phyloP scores from a whole-genome alignment of 1,284 basidiomycete species.

The Vanrija sp. region DNA sequence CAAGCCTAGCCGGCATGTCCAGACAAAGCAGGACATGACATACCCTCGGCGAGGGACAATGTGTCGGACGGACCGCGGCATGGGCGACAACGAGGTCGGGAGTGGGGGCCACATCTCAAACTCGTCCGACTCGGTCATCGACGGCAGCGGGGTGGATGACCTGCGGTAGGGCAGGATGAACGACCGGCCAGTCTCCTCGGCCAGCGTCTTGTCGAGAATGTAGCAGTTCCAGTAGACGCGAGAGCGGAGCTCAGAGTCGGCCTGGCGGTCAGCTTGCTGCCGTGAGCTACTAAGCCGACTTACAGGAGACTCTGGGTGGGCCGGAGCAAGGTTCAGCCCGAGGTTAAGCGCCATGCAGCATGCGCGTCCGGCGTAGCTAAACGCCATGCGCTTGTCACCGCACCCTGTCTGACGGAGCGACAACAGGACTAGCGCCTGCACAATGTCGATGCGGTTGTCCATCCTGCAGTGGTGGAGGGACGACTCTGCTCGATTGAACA shows the following conservation, averaged over 20 bases:
- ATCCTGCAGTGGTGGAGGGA: slow-evolving; percentile 26
- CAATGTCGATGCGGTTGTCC: slow-evolving; percentile 33
- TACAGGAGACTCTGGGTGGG: slow-evolving; percentile 28
- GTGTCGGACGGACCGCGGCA: slow-evolving; percentile 22
- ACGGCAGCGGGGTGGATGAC: slow-evolving; percentile 46
- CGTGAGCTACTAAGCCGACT: slow-evolving; percentile 36
- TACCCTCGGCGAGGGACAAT: slow-evolving; percentile 28
- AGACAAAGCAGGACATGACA: slow-evolving; percentile 39
- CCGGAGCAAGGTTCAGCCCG: slow-evolving; percentile 44
- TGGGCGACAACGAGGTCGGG: slow-evolving; percentile 20
- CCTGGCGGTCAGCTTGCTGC: slow-evolving; percentile 24
- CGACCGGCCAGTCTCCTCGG: slow-evolving; percentile 50
- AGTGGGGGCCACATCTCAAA: slow-evolving; percentile 47
- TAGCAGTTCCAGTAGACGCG: slow-evolving; percentile 50
- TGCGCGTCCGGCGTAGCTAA: slow-evolving; percentile 46
- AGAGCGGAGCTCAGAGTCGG: slow-evolving; percentile 44
- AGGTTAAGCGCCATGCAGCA: slow-evolving; percentile 49
- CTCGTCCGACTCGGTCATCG: slow-evolving; percentile 48
- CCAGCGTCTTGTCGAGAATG: slow-evolving; percentile 48
- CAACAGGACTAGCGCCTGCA: slow-evolving; percentile 47
- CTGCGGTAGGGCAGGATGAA: slow-evolving; percentile 46
- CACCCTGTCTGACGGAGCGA: slow-evolving; percentile 50
- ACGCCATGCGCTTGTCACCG: slow-evolving; percentile 48
- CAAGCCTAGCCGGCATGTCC: slow-evolving; percentile 40
- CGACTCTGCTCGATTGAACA: slow-evolving; percentile 47